phyloP scores from a whole-genome alignment of 2,329 filamentous ascomycete genomes.

The Colletotrichum acutatum region DNA sequence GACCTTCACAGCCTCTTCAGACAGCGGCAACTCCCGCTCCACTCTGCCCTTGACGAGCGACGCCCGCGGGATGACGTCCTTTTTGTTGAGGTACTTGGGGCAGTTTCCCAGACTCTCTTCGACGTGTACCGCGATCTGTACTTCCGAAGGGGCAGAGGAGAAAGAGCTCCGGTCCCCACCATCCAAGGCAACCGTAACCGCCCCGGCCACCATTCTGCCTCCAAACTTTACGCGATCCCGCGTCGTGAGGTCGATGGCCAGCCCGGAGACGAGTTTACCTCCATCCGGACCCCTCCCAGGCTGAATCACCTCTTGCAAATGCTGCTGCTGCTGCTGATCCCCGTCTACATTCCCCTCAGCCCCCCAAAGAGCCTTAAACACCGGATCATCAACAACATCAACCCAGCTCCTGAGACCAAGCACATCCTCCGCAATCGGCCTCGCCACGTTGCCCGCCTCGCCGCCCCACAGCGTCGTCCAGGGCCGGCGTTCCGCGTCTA shows the following conservation, averaged over 20 bases:
- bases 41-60: constrained; percentile 14
- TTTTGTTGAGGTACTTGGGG: constrained; percentile 87
- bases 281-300: constrained; percentile 48
- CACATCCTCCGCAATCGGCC: constrained; percentile 69
- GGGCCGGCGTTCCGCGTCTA: constrained; percentile 72
- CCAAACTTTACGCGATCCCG: constrained; percentile 80
- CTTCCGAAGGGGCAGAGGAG: constrained; percentile 34
- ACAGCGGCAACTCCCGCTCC: constrained; percentile 54
- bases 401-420: constrained; percentile 73
- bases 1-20: constrained; percentile 65
- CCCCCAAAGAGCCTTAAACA: constrained; percentile 71
- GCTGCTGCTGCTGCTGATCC: constrained; percentile 44
- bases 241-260: constrained; percentile 74
- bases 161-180: constrained; percentile 14
- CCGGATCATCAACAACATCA: constrained; percentile 74
- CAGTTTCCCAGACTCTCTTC: constrained; percentile 84
- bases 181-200: constrained; percentile 49
- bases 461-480: constrained; percentile 88
- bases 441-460: constrained; percentile 70
- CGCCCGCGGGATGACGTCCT: constrained; percentile 60
- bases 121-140: constrained; percentile 73
- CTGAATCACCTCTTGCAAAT: constrained; percentile 46
- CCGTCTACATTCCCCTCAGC: constrained; percentile 40
- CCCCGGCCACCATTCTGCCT: constrained; percentile 75
- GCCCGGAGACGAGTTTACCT: constrained; percentile 55